Evolutionary conservation across 2,329 filamentous ascomycete genomes (phyloP).

Genomic region (Nothophaeocryptopus gaeumannii): DNA sequence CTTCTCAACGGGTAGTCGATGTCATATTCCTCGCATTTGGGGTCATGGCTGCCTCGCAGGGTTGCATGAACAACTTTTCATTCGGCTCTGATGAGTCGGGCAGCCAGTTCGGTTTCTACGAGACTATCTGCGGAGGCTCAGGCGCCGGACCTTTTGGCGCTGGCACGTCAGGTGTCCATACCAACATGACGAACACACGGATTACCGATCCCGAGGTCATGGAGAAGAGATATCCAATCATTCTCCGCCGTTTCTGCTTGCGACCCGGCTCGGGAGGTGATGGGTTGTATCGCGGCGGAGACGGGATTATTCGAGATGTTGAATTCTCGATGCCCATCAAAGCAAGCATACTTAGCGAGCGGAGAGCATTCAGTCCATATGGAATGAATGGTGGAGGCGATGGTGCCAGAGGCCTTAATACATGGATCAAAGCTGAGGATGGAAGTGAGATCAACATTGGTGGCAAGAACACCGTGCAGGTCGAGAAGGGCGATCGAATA

Average conservation of each 20-base stretch:
- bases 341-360: conserved; percentile 33
- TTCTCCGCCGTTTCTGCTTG: conserved; percentile 34
- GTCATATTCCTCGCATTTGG: conserved; percentile 34
- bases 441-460: conserved; percentile 24
- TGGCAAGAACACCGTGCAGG: conserved; percentile 60
- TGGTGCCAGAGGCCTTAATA: conserved; percentile 32
- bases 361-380: conserved; percentile 34
- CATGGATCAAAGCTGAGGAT: conserved; percentile 26
- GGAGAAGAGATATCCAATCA: conserved; percentile 37
- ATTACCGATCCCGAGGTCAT: conserved; percentile 38
- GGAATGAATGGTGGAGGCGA: conserved; percentile 34
- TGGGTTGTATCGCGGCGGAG: conserved; percentile 32
- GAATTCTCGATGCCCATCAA: conserved; percentile 31
- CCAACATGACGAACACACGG: conserved; percentile 39
- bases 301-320: conserved; percentile 33
- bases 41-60: conserved; percentile 32
- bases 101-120: conserved; percentile 34
- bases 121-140: conserved; percentile 38
- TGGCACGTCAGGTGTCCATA: conserved; percentile 35
- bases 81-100: conserved; percentile 31
- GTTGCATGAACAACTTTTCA: conserved; percentile 32
- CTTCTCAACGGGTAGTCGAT: conserved; percentile 34
- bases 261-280: conserved; percentile 31
- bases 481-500: conserved; percentile 72
- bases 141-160: conserved; percentile 36